phyloP scores from a whole-genome alignment of 1,284 basidiomycete genomes.

The Ceratobasidium sp. region DNA sequence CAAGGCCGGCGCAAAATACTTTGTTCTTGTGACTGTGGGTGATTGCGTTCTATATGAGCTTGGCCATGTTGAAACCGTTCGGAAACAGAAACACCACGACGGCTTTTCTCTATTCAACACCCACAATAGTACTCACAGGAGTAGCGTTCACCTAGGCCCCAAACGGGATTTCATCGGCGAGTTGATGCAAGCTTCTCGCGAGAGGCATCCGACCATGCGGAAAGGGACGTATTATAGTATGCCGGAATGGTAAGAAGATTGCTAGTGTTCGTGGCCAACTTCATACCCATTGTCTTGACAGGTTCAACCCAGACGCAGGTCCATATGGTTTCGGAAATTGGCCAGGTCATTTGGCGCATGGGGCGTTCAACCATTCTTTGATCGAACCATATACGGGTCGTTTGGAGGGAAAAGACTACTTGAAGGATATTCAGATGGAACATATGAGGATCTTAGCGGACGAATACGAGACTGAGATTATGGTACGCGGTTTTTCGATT shows the following conservation, averaged over 20 bases:
- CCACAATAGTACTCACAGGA: slow-evolving; percentile 59
- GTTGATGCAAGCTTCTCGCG: slow-evolving; percentile 59
- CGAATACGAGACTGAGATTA: slow-evolving; percentile 62
- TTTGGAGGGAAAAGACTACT: slow-evolving; percentile 59
- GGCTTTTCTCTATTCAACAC: slow-evolving; percentile 63
- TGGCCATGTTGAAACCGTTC: neutral
- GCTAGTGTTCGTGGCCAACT: neutral
- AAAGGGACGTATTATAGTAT: slow-evolving; percentile 62
- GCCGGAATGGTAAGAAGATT: slow-evolving; percentile 44
- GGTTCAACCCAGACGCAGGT: slow-evolving; percentile 62
- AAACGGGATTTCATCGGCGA: slow-evolving; percentile 62
- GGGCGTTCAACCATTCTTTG: slow-evolving; percentile 57
- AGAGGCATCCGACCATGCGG: slow-evolving; percentile 58
- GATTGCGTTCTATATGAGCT: neutral
- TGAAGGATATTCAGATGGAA: slow-evolving; percentile 60
- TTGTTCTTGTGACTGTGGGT: slow-evolving; percentile 62
- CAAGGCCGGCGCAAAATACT: slow-evolving; percentile 66
- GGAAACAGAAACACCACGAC: slow-evolving; percentile 49
- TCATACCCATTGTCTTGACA: slow-evolving; percentile 19
- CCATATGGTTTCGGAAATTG: slow-evolving; percentile 59
- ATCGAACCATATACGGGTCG: slow-evolving; percentile 63
- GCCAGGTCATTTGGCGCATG: slow-evolving; percentile 62
- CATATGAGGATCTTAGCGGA: slow-evolving; percentile 63
- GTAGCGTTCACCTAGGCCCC: slow-evolving; percentile 59
- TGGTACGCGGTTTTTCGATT: slow-evolving; percentile 51